A percentile compares a stretch with the other conserved stretches of the same genome.
phyloP scores from a whole-genome alignment of 768 basidiomycete genomes.

The Calocybe gangraenosa region DNA sequence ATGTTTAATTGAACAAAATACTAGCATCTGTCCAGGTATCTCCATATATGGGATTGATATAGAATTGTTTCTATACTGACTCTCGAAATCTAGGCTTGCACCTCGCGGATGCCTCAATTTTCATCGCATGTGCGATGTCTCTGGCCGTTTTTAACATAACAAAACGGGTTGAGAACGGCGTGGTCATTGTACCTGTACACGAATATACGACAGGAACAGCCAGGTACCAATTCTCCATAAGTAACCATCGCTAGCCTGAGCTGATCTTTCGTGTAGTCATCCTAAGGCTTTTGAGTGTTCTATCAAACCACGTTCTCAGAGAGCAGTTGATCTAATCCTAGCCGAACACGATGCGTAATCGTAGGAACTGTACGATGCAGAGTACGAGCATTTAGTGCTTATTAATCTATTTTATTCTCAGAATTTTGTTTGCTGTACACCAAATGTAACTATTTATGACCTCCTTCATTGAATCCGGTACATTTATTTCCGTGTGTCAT shows the following conservation, averaged over 20 bases:
- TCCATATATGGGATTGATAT: neutral
- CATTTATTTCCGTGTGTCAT: no score
- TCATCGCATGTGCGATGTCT: slow-evolving; percentile 47
- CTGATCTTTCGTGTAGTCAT: slow-evolving; percentile 34
- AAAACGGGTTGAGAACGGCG: slow-evolving; percentile 42
- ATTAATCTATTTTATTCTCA: no score
- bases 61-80: slow-evolving; percentile 3
- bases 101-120: slow-evolving; percentile 51
- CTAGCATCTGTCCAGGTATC: slow-evolving; percentile 47
- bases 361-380: no score
- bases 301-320: slow-evolving; percentile 57
- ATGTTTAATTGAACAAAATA: neutral
- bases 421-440: no score
- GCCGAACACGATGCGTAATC: slow-evolving; percentile 31
- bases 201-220: slow-evolving; percentile 61
- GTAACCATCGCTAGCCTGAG: slow-evolving; percentile 1
- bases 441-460: no score
- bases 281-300: slow-evolving; percentile 60
- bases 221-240: slow-evolving; percentile 33
- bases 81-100: slow-evolving; percentile 35
- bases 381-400: no score
- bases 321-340: slow-evolving; percentile 49
- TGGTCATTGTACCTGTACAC: slow-evolving; percentile 46
- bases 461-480: no score
- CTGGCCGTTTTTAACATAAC: slow-evolving; percentile 49